A percentile compares a stretch with the other conserved stretches of the same genome.
Evolutionary conservation across 75 land plant genomes (phyloP).

Genomic region (Picea glauca): DNA sequence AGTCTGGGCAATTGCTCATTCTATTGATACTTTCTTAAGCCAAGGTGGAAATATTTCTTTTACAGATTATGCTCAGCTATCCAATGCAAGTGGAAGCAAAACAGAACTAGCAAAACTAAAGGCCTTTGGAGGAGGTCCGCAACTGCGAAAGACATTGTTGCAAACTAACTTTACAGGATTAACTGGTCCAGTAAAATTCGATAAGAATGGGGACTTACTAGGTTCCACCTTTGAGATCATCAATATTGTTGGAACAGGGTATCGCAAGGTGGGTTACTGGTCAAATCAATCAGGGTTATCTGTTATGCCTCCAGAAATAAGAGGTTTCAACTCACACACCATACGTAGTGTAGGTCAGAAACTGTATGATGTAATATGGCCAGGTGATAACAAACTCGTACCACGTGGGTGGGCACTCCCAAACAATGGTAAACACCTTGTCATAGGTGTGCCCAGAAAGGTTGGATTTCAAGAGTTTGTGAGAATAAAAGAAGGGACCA

Average conservation of each 20-base stretch:
- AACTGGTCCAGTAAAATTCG: conserved; percentile 39
- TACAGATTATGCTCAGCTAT: conserved; percentile 8
- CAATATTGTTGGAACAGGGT: conserved; percentile 51
- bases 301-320: conserved; percentile 10
- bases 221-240: conserved; percentile 45
- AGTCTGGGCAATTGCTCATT: conserved; percentile 33
- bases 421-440: conserved; percentile 43
- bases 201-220: conserved; percentile 26
- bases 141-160: conserved; percentile 8
- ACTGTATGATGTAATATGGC: conserved; percentile 38
- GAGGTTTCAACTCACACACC: conserved; percentile 2
- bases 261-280: conserved; percentile 48
- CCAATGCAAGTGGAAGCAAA: conserved; percentile 4
- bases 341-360: background rate
- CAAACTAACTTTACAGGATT: conserved; percentile 30
- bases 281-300: conserved; percentile 39
- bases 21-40: conserved; percentile 19
- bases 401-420: conserved; percentile 69
- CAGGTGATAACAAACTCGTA: conserved; percentile 21
- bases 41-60: conserved; percentile 23
- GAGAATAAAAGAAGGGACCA: conserved; percentile 13
- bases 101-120: conserved; percentile 22
- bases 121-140: conserved; percentile 24
- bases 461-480: conserved; percentile 56
- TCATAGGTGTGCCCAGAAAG: conserved; percentile 56